Conservation (phyloP, 2,329 filamentous ascomycete genomes). For the Xylaria sp. region DNA sequence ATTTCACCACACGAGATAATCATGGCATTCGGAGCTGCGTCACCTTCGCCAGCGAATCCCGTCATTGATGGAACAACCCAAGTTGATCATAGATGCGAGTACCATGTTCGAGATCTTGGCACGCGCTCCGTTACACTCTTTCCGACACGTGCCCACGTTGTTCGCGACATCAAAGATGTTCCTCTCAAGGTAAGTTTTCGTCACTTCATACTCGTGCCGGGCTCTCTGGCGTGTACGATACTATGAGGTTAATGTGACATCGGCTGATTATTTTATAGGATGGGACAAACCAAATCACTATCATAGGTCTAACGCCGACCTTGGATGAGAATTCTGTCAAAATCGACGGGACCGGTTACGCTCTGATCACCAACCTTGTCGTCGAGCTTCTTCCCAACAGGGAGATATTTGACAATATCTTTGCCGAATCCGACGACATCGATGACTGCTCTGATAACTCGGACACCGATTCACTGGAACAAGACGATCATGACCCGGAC, state of each 20-base stretch:
- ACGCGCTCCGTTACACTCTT: conserved; percentile 68
- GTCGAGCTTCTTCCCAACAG: conserved; percentile 66
- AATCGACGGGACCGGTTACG: conserved; percentile 66
- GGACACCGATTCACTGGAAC: conserved; percentile 36
- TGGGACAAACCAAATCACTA: conserved; percentile 66
- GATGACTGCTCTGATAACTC: conserved; percentile 38
- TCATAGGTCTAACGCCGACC: conserved; percentile 63
- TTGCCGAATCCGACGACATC: conserved; percentile 58
- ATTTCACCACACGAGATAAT: background rate
- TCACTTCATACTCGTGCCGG: background rate
- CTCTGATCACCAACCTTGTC: conserved; percentile 70
- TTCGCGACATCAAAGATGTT: conserved; percentile 67
- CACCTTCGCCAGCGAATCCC: background rate
- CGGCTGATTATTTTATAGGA: conserved; percentile 49
- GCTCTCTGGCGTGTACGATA: background rate
- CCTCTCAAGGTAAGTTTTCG: conserved; percentile 53
- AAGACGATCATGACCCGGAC: conserved; percentile 40
- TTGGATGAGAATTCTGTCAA: conserved; percentile 67
- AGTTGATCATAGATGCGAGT: background rate
- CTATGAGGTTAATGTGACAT: background rate
- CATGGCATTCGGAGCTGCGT: background rate
- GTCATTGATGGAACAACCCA: background rate
- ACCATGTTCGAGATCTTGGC: background rate
- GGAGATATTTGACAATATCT: conserved; percentile 64
- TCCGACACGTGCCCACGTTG: conserved; percentile 67